phyloP scores from a whole-genome alignment of 495 filamentous ascomycete genomes.

The Jackrogersella multiformis region DNA sequence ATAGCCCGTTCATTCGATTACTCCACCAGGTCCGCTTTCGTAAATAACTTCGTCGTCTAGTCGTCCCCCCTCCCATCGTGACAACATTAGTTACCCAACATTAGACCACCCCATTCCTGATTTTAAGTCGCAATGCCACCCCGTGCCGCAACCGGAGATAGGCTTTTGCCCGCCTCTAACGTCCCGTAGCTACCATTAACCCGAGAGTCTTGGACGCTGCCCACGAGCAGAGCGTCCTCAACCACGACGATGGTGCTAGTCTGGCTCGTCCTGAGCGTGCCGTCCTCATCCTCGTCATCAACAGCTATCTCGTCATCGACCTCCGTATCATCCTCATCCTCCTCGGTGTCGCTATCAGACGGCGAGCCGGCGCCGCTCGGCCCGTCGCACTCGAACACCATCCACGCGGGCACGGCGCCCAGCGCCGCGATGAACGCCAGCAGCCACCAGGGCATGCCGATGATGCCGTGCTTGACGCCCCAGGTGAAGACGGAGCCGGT shows the following conservation, averaged over 20 bases:
- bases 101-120: not conserved
- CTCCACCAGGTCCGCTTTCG: not conserved
- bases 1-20: not conserved
- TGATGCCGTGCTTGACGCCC: constrained; percentile 74
- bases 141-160: not conserved
- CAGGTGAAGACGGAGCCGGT: constrained; percentile 72
- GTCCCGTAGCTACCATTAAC: constrained; percentile 18
- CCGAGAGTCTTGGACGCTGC: not conserved
- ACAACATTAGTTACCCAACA: constrained; percentile 18
- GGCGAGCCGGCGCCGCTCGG: constrained; percentile 56
- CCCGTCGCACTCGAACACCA: constrained; percentile 79
- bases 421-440: constrained; percentile 66
- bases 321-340: constrained; percentile 36
- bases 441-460: constrained; percentile 83
- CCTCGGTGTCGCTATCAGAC: constrained; percentile 52
- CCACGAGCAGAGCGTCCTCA: not conserved
- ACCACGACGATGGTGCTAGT: no score
- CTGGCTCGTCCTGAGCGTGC: constrained; percentile 27
- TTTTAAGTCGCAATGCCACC: not conserved
- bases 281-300: constrained; percentile 24
- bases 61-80: constrained; percentile 2
- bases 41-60: not conserved
- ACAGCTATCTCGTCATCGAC: constrained; percentile 14
- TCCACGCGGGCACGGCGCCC: constrained; percentile 73
- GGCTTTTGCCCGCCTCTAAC: not conserved